A percentile compares a stretch with the other conserved stretches of the same genome.
Evolutionary conservation across 805 yeast genomes (phyloP).

Genomic region (Millerozyma acaciae): DNA sequence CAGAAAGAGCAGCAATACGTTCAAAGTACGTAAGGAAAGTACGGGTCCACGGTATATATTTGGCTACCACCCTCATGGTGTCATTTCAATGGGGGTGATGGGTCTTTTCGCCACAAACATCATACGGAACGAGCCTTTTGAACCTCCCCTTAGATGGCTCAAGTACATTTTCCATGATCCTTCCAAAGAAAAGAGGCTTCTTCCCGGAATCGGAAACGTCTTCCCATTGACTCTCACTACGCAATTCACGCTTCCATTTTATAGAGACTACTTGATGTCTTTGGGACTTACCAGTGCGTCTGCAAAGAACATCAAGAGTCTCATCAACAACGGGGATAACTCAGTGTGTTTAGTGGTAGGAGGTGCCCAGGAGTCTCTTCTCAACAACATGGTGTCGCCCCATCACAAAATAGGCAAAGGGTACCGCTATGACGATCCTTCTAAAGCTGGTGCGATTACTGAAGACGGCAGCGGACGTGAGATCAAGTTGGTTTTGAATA

Average conservation of each 20-base stretch:
- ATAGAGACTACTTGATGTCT: slow-evolving; percentile 78
- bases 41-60: slow-evolving; percentile 79
- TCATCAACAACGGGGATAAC: slow-evolving; percentile 57
- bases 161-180: slow-evolving; percentile 55
- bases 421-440: not conserved
- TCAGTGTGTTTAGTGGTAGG: slow-evolving; percentile 91
- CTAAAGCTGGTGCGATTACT: not conserved
- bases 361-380: slow-evolving; percentile 87
- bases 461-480: too few relatives aligned
- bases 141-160: slow-evolving; percentile 30
- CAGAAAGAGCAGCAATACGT: slow-evolving; percentile 4
- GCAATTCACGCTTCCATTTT: slow-evolving; percentile 80
- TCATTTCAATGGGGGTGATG: slow-evolving; percentile 85
- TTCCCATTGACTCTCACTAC: slow-evolving; percentile 77
- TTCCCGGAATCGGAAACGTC: slow-evolving; percentile 78
- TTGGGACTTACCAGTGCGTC: slow-evolving; percentile 86
- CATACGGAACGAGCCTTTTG: slow-evolving; percentile 39
- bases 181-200: slow-evolving; percentile 57
- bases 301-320: slow-evolving; percentile 60
- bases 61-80: slow-evolving; percentile 96
- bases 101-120: slow-evolving; percentile 71
- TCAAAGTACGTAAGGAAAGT: slow-evolving; percentile 25
- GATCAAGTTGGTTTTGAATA: slow-evolving; percentile 66
- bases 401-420: slow-evolving; percentile 34
- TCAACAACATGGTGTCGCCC: slow-evolving; percentile 39